A percentile compares a stretch with the other conserved stretches of the same genome.
These are phyloP conservation scores for Penicillium brevicompactum DNA, from an alignment of 2,329 filamentous ascomycete genomes.

Conservation along the genomic window DNA sequence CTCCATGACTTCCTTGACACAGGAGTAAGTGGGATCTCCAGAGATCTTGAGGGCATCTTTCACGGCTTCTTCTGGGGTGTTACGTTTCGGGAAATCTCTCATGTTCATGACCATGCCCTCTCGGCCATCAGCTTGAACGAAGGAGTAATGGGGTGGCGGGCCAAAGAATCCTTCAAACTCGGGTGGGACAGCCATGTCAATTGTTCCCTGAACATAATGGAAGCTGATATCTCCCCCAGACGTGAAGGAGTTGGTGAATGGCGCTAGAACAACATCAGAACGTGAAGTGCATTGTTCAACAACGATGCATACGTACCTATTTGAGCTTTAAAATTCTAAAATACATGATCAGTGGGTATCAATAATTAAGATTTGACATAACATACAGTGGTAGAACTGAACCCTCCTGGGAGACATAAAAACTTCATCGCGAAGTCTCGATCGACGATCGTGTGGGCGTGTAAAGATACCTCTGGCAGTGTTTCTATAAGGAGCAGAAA, in stretches of 20 bases:
- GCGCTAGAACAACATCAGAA: constrained; percentile 13
- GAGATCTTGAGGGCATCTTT: constrained; percentile 15
- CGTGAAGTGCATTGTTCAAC: neutral
- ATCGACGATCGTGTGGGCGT: neutral
- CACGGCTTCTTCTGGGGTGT: constrained; percentile 21
- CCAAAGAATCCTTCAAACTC: constrained; percentile 24
- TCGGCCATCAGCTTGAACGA: constrained; percentile 10
- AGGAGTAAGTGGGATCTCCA: constrained; percentile 16
- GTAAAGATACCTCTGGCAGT: constrained; percentile 1
- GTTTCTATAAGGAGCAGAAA: constrained; percentile 4
- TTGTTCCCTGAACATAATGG: constrained; percentile 19
- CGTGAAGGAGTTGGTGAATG: constrained; percentile 18
- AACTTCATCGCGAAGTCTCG: constrained; percentile 20
- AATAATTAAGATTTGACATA: neutral
- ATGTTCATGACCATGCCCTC: constrained; percentile 14
- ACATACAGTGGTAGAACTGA: constrained; percentile 23
- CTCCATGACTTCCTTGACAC: constrained; percentile 14
- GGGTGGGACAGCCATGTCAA: constrained; percentile 11
- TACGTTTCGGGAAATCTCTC: constrained; percentile 20
- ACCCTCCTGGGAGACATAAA: constrained; percentile 24
- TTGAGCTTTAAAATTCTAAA: constrained; percentile 18
- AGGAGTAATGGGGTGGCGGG: constrained; percentile 24
- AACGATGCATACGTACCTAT: constrained; percentile 13
- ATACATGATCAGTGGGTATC: neutral
- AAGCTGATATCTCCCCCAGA: constrained; percentile 18